A percentile compares a stretch with the other conserved stretches of the same genome.
Conservation (phyloP, 176 grass and related monocot species). For the Pontederia paniculata region DNA sequence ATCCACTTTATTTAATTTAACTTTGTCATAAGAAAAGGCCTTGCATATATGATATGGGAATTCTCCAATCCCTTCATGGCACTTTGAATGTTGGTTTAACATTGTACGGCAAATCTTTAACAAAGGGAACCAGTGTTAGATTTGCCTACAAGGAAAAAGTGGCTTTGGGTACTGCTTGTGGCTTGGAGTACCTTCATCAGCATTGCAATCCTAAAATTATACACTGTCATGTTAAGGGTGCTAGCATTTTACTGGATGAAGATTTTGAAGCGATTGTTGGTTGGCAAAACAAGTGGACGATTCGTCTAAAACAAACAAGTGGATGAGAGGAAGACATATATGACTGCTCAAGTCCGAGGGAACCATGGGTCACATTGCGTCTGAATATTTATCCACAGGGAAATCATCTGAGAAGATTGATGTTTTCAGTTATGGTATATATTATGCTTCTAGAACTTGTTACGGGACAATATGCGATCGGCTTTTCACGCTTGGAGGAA, state of each 20-base stretch:
- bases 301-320: no score
- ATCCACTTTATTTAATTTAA: no score
- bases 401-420: slow-evolving; percentile 90
- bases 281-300: slow-evolving; percentile 85
- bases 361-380: slow-evolving; percentile 98
- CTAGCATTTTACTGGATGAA: slow-evolving; percentile 90
- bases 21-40: no score
- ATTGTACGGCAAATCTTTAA: slow-evolving; percentile 67
- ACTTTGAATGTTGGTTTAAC: slow-evolving; percentile 6
- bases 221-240: slow-evolving; percentile 90
- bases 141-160: slow-evolving; percentile 80
- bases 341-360: slow-evolving; percentile 91
- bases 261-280: slow-evolving; percentile 77
- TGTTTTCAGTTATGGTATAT: slow-evolving; percentile 94
- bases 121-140: slow-evolving; percentile 60
- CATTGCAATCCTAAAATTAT: slow-evolving; percentile 98
- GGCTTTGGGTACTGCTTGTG: slow-evolving; percentile 87
- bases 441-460: slow-evolving; percentile 96
- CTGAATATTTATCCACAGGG: slow-evolving; percentile 89
- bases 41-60: no score
- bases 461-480: slow-evolving; percentile 81
- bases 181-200: slow-evolving; percentile 89
- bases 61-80: no score
- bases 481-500: slow-evolving; percentile 91
- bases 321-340: slow-evolving; percentile 84